Evolutionary conservation across 768 basidiomycete species (phyloP).

Genomic region (Gautieria morchelliformis): DNA sequence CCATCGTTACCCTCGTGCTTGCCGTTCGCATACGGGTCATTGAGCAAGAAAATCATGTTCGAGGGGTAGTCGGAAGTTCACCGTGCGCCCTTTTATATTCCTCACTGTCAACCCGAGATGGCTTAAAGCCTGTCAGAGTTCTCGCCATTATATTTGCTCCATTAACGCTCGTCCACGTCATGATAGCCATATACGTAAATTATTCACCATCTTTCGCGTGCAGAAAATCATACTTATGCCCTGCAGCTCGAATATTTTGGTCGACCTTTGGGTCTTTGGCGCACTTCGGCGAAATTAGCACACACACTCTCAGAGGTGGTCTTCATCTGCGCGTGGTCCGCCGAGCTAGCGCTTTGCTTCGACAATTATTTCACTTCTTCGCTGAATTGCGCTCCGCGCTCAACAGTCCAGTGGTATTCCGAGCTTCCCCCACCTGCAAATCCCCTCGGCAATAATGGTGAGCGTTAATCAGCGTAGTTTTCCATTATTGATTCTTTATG

Average conservation of each 20-base stretch:
- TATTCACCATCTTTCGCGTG: constrained; percentile 13
- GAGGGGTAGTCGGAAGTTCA: constrained; percentile 75
- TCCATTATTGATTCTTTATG: constrained; percentile 6
- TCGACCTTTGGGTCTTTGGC: constrained; percentile 86
- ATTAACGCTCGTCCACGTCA: constrained; percentile 74
- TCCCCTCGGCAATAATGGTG: constrained; percentile 32
- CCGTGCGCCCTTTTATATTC: constrained; percentile 40
- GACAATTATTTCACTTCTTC: constrained; percentile 88
- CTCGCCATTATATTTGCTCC: constrained; percentile 83
- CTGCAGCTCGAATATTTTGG: constrained; percentile 85
- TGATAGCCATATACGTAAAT: constrained; percentile 76
- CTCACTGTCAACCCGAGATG: not conserved
- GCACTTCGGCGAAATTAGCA: constrained; percentile 75
- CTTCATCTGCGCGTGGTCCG: constrained; percentile 92
- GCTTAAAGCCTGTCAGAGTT: constrained; percentile 34
- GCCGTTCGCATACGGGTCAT: constrained; percentile 63
- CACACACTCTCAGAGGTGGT: constrained; percentile 83
- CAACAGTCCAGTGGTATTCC: constrained; percentile 66
- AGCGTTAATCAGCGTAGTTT: constrained; percentile 16
- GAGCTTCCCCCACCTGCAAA: constrained; percentile 38
- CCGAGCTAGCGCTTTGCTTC: constrained; percentile 77
- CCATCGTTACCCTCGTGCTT: constrained; percentile 65
- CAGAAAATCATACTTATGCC: constrained; percentile 12
- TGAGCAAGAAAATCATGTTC: constrained; percentile 39
- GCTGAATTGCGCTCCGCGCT: constrained; percentile 60